These are phyloP conservation scores for Ceratocystis albifundus DNA, from an alignment of 2,329 filamentous ascomycete species.

Conservation along the genomic window DNA sequence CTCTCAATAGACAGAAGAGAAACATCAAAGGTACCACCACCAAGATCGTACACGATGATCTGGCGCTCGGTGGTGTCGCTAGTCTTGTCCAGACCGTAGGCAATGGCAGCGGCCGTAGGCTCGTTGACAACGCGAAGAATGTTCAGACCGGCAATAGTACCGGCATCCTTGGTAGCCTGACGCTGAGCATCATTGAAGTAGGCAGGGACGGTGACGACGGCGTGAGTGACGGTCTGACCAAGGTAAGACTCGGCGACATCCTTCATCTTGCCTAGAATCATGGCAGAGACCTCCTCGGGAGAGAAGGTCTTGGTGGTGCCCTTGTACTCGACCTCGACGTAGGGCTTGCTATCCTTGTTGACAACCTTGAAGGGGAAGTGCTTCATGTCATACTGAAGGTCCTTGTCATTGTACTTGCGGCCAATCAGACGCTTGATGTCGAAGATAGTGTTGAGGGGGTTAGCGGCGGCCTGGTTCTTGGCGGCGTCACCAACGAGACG, in stretches of 20 bases:
- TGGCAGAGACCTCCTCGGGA: conserved; percentile 68
- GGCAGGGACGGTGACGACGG: conserved; percentile 86
- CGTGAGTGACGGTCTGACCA: conserved; percentile 73
- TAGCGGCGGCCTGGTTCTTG: conserved; percentile 84
- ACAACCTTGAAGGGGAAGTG: conserved; percentile 96
- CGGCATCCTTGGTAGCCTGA: conserved; percentile 93
- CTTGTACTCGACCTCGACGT: conserved; percentile 61
- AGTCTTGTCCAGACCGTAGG: conserved; percentile 84
- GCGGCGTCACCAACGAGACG: conserved; percentile 93
- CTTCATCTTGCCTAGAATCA: conserved; percentile 78
- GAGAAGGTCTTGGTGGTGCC: conserved; percentile 60
- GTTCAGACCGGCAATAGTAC: conserved; percentile 82
- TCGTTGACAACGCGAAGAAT: conserved; percentile 95
- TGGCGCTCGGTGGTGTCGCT: conserved; percentile 61
- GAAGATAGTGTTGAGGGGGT: conserved; percentile 65
- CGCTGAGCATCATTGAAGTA: conserved; percentile 99
- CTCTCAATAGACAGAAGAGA: conserved; percentile 84
- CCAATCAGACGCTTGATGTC: conserved; percentile 81
- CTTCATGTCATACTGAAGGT: conserved; percentile 89
- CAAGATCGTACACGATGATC: conserved; percentile 87
- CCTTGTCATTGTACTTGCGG: conserved; percentile 71
- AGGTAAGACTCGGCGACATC: conserved; percentile 68
- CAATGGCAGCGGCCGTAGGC: conserved; percentile 87
- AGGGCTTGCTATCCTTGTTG: conserved; percentile 80
- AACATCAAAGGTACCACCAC: conserved; percentile 91